phyloP scores from a whole-genome alignment of 2,329 filamentous ascomycete genomes.

The Ceratocystis alfenasii region DNA sequence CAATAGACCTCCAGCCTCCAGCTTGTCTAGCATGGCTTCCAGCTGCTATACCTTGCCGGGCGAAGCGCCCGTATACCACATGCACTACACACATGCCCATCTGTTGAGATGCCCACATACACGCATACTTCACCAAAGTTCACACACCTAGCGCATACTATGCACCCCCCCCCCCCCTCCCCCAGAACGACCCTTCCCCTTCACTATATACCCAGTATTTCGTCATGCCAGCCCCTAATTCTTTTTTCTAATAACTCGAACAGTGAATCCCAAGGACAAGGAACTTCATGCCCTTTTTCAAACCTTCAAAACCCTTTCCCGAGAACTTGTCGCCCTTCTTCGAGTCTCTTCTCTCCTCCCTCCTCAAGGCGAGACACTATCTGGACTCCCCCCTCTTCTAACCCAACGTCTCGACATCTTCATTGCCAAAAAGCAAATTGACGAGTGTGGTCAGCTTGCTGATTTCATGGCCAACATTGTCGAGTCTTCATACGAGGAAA shows the following conservation, averaged over 20 bases:
- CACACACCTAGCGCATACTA: not conserved
- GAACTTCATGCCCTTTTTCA: slow-evolving; percentile 61
- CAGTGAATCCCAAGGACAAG: slow-evolving; percentile 35
- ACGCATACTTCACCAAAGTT: not conserved
- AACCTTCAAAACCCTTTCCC: slow-evolving; percentile 69
- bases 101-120: no score
- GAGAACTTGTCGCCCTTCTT: slow-evolving; percentile 74
- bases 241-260: slow-evolving; percentile 7
- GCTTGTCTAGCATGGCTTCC: not conserved
- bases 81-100: not conserved
- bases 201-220: slow-evolving; percentile 6
- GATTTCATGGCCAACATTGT: slow-evolving; percentile 96
- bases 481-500: slow-evolving; percentile 80
- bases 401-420: slow-evolving; percentile 77
- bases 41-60: slow-evolving; percentile 7
- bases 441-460: slow-evolving; percentile 73
- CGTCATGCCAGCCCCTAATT: slow-evolving; percentile 16
- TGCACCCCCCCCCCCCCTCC: not conserved
- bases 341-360: slow-evolving; percentile 75
- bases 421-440: slow-evolving; percentile 68
- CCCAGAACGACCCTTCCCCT: slow-evolving; percentile 2
- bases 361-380: slow-evolving; percentile 51
- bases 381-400: slow-evolving; percentile 67
- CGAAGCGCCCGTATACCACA: not conserved
- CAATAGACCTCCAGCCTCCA: slow-evolving; percentile 5